Base-by-base conservation (phyloP, 352 stramenopile genomes). In the Globisporangium paddicum region DNA sequence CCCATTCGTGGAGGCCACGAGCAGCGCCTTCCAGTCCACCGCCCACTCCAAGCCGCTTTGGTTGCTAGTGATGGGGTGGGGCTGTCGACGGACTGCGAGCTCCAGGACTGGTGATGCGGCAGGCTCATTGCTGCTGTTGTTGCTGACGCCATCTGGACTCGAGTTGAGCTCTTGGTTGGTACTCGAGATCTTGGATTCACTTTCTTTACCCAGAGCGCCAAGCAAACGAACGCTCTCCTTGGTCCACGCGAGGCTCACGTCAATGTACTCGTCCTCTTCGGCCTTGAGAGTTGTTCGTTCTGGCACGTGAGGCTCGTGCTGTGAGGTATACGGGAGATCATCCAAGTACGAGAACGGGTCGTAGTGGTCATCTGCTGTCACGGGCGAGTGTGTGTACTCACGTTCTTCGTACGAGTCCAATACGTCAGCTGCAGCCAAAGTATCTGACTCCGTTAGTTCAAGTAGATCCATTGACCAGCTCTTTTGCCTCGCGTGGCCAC, bases 1-100 rank as follows among this genome's bases (percentile, higher is more conserved):
- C 19, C 70, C 51, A 60, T 77, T 85, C 18, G 55, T 48, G 13
- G 64, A 59, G n/a, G n/a, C n/a, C 21, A 42, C 51, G 0, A 40
- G 13, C 9, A 67, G 60, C 47, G 19, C 37, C 6, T 44, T 50
- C 52, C 55, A 35, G 46, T 65, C 42, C 21, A 65, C 34, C 0
- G 28, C 9, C 59, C 59, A 65, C 14, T 38, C 45, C 25, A 5
- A 25, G 7, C 50, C 26, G 11, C 14, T n/a, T 41, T 26, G 44
- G 21, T 13, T 44, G 10, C 13, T n/a, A n/a, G n/a, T n/a, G n/a
- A n/a, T n/a, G n/a, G n/a, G n/a, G n/a, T n/a, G n/a, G n/a, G n/a
- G n/a, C n/a, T n/a, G n/a, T n/a, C n/a, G n/a, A n/a, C 8, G 5
- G 4, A 26, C 21, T 10, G 8, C 13, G 8, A 42, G 40, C 0